Base-by-base conservation (phyloP, 202 grass and related monocot genomes). In the Panicum hallii region DNA sequence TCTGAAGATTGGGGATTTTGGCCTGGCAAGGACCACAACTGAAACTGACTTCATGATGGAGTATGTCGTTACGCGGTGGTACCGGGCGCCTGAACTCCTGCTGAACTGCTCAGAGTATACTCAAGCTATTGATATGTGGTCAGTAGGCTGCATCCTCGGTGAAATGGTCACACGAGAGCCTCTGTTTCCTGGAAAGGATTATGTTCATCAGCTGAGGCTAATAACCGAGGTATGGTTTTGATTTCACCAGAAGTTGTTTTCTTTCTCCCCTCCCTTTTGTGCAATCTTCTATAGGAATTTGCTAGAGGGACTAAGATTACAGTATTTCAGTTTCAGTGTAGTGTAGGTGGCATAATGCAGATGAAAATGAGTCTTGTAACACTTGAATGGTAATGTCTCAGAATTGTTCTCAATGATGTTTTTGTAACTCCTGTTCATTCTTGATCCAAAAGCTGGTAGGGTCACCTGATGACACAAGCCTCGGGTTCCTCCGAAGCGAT, bases 1-100 rank as follows among this genome's bases (percentile, higher is more conserved):
- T 53, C 89, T 99, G 22, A 99, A 99, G 77, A 99, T 99, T 48
- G 91, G 93, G 50, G 96, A 99, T 30, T 95, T 95, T 38, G 96
- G 93, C 45, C 64, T 99, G n/a, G 93, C 96, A 49, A 95, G 96
- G 75, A 99, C 96, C 19, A 99, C 97, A 45, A 94, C 92, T 80
- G 97, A 99, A 80, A 99, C 90, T 11, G 97, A 99, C 73, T 99
- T 99, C 87, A 99, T 99, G 97, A 99, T 94, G 72, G 97, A 99
- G 72, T 99, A 99, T 82, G 96, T 99, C 20, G 96, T 99, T 57
- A 95, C 96, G 47, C 64, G 93, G 67, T 99, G 91, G 96, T 99
- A 99, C 79, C 85, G 93, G 60, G 96, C 93, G 4, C 96, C 91
- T 4, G 96, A 99, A 46, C 88, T 99, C 11, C 93, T 99, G 14